Conservation (phyloP, 2,329 filamentous ascomycete genomes). For the Annulohypoxylon truncatum region DNA sequence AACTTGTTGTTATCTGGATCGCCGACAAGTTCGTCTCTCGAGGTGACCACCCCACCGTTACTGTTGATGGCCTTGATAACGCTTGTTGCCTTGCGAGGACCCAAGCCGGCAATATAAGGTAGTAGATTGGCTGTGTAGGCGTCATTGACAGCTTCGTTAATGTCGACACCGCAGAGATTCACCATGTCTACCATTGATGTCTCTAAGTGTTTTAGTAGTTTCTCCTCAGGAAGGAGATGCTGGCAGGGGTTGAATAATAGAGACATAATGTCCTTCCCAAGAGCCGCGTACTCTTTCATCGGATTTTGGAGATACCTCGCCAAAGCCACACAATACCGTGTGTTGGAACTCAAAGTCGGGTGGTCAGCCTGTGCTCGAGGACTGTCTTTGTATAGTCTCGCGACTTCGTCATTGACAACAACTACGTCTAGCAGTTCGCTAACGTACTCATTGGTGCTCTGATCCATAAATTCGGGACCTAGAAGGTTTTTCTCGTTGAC, state of each 20-base stretch:
- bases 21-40: constrained; percentile 87
- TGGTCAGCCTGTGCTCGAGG: constrained; percentile 82
- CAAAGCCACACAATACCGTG: constrained; percentile 88
- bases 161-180: constrained; percentile 93
- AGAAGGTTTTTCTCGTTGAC: constrained; percentile 81
- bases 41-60: constrained; percentile 87
- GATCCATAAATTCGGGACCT: constrained; percentile 84
- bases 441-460: constrained; percentile 78
- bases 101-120: constrained; percentile 90
- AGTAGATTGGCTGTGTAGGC: constrained; percentile 86
- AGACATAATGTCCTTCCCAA: constrained; percentile 88
- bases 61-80: constrained; percentile 90
- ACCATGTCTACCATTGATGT: constrained; percentile 99
- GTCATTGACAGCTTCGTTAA: constrained; percentile 90
- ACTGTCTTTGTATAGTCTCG: constrained; percentile 94
- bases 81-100: constrained; percentile 88
- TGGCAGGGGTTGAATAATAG: constrained; percentile 92
- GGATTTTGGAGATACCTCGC: constrained; percentile 95
- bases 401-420: constrained; percentile 95
- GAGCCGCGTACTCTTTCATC: constrained; percentile 93
- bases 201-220: constrained; percentile 86
- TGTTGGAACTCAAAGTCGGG: constrained; percentile 80
- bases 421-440: constrained; percentile 87
- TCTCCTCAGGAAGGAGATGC: constrained; percentile 86
- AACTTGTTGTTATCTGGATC: constrained; percentile 82